Base-by-base conservation (phyloP, 257 asterid genomes). In the Phtheirospermum japonicum region DNA sequence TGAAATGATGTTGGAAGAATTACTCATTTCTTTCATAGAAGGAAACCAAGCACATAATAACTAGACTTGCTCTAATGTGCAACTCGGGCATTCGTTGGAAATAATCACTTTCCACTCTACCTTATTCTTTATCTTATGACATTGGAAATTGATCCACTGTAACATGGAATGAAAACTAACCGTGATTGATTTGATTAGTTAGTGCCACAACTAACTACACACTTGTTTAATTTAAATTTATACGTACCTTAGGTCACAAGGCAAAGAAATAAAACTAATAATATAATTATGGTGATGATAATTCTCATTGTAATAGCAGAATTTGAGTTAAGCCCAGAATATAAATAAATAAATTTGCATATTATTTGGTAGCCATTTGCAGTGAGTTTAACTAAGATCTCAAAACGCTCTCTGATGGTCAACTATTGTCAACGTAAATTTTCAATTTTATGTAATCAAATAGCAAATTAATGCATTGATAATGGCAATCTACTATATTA, bases 21-120 rank as follows among this genome's bases (percentile, higher is more conserved):
- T 6, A 53, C 50, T 64, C 2, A 64, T 19, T 2, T 5, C 32
- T 9, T 36, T 9, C 4, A 64, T 9, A 0, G 37, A 51, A 4
- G 14, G 26, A 36, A 53, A 52, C 12, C 53, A 51, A 52, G 69
- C 26, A n/a, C 69, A 64, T 0, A 4, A 64, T 23, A 64, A 53
- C 52, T 37, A 13, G 4, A 64, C 53, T 2, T 64, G 30, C 69
- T 18, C 37, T 20, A 64, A 37, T 4, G 40, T 12, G 14, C 69
- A 64, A 2, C 40, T 34, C 9, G 19, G 9, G 8, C 69, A 64
- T 12, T 34, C 18, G 2, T 64, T 64, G 0, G 52, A 37, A 17
- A 64, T 31, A 2, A 17, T 64, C 52, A 64, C 61, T 52, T n/a
- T 8, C 69, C 69, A 64, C 1, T 32, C 16, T 4, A 13, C 8